A percentile compares a stretch with the other conserved stretches of the same genome.
Evolutionary conservation across 352 stramenopile species (phyloP).

Genomic region (Globisporangium ultimum): DNA sequence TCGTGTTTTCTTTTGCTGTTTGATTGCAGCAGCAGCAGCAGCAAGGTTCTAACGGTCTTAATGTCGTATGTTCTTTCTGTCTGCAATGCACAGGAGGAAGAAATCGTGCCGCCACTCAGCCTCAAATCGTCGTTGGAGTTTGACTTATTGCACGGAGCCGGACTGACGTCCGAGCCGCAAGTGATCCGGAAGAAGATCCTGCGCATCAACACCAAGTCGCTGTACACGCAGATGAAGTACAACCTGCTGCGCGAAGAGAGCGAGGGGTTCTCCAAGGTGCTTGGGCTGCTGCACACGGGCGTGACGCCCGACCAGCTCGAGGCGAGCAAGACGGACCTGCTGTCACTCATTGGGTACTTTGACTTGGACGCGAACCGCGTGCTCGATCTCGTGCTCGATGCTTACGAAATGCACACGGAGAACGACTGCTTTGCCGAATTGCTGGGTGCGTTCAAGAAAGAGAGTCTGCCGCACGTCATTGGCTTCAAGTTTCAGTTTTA

Average conservation of each 20-base stretch:
- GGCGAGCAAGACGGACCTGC: slow-evolving; percentile 64
- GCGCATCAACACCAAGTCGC: slow-evolving; percentile 83
- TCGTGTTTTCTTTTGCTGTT: slow-evolving; percentile 3
- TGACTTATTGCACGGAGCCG: slow-evolving; percentile 68
- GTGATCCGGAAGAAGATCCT: slow-evolving; percentile 73
- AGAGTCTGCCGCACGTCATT: slow-evolving; percentile 85
- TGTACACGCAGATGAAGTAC: slow-evolving; percentile 96
- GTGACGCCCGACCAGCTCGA: slow-evolving; percentile 61
- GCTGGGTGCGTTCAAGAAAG: slow-evolving; percentile 67
- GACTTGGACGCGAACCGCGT: slow-evolving; percentile 96
- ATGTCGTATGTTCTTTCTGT: neutral
- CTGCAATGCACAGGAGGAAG: slow-evolving; percentile 43
- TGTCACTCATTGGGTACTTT: slow-evolving; percentile 89
- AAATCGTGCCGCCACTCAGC: slow-evolving; percentile 45
- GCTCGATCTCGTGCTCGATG: slow-evolving; percentile 92
- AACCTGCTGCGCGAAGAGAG: slow-evolving; percentile 96
- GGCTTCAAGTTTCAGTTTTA: slow-evolving; percentile 95
- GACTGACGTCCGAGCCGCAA: slow-evolving; percentile 44
- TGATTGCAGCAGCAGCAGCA: neutral
- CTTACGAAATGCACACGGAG: slow-evolving; percentile 86
- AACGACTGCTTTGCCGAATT: slow-evolving; percentile 78
- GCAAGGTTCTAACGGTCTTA: neutral
- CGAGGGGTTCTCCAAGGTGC: slow-evolving; percentile 94
- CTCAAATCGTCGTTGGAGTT: slow-evolving; percentile 74
- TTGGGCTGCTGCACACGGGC: slow-evolving; percentile 77